Evolutionary conservation across 331 rosid genomes (phyloP), one percentile per base, ranked within the genome.

Genomic region (Quercus lobata): DNA sequence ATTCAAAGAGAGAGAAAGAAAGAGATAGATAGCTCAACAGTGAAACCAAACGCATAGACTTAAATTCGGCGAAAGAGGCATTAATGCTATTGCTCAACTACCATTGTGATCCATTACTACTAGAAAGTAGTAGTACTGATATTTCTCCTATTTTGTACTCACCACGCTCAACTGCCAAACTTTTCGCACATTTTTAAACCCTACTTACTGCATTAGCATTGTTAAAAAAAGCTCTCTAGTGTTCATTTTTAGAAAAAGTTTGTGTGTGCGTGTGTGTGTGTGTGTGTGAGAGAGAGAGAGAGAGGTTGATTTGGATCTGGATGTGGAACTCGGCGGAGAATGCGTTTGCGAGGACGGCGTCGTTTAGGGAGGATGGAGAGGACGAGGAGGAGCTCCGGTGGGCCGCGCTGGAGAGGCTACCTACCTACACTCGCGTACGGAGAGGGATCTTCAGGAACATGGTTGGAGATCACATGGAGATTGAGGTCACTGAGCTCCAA

Each of bases 321-420:
- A 96, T 96, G 99, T 95, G 99, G 99, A 93, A 95, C 93, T 86
- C 98, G 68, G 86, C 92, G 71, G 90, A 90, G 78, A 91, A 93
- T 63, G 93, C 87, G 53, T 95, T 95, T 63, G 83, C 85, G 17
- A 62, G 96, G 65, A 60, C 96, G 80, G 66, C 85, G 61, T 89
- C 99, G 65, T 89, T 90, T 7, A 55, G 90, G 57, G 95, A 82
- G 75, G 80, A 66, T 3, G 92, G 84, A 0, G 97, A 90, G 8
- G 99, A 95, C 2, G 97, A 91, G 80, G 96, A 90, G 83, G 99
- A 90, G 16, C 91, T 95, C 41, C 97, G 94, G 57, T 95, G 99
- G 99, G 99, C 99, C 12, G 99, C 98, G 57, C 84, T 95, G 14
- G 94, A 95, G 91, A 83, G 98, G 76, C 82, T 95, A 11, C 98